phyloP scores from a whole-genome alignment of 345 rosid genomes.

The Triadica sebifera region DNA sequence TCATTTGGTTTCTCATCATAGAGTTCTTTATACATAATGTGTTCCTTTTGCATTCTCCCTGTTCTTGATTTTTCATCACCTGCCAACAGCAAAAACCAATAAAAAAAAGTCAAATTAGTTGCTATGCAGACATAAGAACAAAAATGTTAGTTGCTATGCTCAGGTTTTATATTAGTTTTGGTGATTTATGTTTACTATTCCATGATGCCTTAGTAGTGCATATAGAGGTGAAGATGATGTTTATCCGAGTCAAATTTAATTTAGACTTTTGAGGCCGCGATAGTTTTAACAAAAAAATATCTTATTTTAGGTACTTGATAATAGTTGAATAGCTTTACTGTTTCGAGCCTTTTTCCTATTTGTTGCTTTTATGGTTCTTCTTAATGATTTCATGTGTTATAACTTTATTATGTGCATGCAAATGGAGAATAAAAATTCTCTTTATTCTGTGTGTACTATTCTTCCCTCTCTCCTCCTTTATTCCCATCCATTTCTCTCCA shows the following conservation, averaged over 20 bases:
- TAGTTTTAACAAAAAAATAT: not conserved
- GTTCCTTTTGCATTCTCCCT: slow-evolving; percentile 41
- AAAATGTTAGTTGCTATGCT: not conserved
- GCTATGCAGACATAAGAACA: not conserved
- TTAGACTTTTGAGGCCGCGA: not conserved
- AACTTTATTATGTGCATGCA: not conserved
- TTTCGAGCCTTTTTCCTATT: not conserved
- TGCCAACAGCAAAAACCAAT: slow-evolving; percentile 20
- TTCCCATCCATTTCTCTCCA: no score
- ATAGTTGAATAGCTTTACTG: not conserved
- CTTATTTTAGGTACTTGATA: not conserved
- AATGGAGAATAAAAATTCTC: not conserved
- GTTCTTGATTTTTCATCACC: slow-evolving; percentile 50
- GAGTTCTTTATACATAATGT: slow-evolving; percentile 31
- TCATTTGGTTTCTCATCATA: slow-evolving; percentile 56
- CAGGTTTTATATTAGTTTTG: not conserved
- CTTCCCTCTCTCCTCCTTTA: no score
- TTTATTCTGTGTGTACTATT: no score
- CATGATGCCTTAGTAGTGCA: not conserved
- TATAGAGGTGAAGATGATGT: not conserved
- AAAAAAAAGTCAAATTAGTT: not conserved
- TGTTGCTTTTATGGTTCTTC: not conserved
- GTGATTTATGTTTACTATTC: not conserved
- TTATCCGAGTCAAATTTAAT: not conserved
- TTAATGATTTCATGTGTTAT: not conserved